Evolutionary conservation across 176 grass and related monocot genomes (phyloP).

Genomic region (Carex pumila): DNA sequence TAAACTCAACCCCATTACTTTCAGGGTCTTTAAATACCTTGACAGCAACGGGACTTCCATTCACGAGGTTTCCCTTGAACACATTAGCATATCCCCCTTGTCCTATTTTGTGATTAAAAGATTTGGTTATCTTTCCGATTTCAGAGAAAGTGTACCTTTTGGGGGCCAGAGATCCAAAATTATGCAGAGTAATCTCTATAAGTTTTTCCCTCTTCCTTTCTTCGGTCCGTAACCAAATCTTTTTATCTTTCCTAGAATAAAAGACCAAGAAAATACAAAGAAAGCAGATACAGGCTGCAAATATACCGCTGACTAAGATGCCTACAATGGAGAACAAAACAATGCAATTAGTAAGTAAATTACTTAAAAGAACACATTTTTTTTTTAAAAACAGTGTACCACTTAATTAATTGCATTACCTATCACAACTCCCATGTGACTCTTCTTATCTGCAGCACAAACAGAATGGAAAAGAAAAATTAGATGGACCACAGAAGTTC

Average conservation of each 20-base stretch:
- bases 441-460: background rate
- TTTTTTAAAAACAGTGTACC: no score
- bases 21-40: constrained; percentile 41
- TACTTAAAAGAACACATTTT: background rate
- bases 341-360: background rate
- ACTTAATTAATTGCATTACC: constrained; percentile 11
- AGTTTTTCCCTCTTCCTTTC: background rate
- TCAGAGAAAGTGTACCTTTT: constrained; percentile 36
- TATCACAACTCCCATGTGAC: background rate
- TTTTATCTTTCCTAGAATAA: background rate
- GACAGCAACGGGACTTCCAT: constrained; percentile 26
- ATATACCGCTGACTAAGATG: background rate
- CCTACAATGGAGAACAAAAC: background rate
- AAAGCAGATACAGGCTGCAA: background rate
- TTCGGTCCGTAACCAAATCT: background rate
- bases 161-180: constrained; percentile 4
- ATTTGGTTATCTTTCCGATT: constrained; percentile 42
- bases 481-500: background rate
- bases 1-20: constrained; percentile 26
- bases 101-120: constrained; percentile 34
- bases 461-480: background rate
- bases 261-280: background rate
- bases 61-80: constrained; percentile 34
- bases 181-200: constrained; percentile 1
- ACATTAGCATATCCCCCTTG: constrained; percentile 42